Percentiles rank a stretch among this genome's conserved stretches.
phyloP scores from a whole-genome alignment of 1,284 basidiomycete genomes.

The Ganoderma lingzhi region DNA sequence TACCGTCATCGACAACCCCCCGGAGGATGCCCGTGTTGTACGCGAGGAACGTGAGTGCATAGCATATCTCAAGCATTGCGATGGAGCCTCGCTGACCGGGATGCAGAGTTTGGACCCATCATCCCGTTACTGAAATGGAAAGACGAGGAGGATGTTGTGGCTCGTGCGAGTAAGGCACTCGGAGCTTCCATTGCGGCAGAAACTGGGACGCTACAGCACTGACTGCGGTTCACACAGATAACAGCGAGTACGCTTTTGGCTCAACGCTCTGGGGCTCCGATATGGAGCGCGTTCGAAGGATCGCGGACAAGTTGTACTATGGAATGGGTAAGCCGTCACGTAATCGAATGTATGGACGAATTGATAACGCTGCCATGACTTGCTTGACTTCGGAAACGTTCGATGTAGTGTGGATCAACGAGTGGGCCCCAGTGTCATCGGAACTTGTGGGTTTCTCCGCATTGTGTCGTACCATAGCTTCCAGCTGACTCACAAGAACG shows the following conservation, averaged over 20 bases:
- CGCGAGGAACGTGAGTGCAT: constrained; percentile 28
- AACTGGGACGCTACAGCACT: background rate
- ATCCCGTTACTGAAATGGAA: constrained; percentile 28
- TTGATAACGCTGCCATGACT: background rate
- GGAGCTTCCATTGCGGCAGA: background rate
- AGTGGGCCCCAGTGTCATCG: constrained; percentile 8
- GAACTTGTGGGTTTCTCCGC: constrained; percentile 16
- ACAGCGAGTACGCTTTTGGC: constrained; percentile 18
- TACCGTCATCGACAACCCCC: constrained; percentile 29
- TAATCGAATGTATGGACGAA: background rate
- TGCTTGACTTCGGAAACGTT: background rate
- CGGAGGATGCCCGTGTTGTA: constrained; percentile 26
- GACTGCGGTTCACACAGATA: constrained; percentile 10
- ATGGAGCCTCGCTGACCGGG: background rate
- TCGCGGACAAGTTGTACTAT: constrained; percentile 14
- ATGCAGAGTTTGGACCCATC: constrained; percentile 29
- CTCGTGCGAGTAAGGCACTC: constrained; percentile 22
- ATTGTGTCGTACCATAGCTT: background rate
- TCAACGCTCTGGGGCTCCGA: constrained; percentile 22
- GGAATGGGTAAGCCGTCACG: constrained; percentile 16
- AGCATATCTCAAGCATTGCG: no score
- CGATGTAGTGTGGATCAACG: constrained; percentile 24
- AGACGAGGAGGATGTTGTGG: constrained; percentile 27
- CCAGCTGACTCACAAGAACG: background rate
- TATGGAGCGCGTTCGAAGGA: constrained; percentile 11